Percentiles rank a stretch among this genome's conserved stretches.
These are phyloP conservation scores for Yamadazyma friedrichii DNA, from an alignment of 1,139 yeast genomes.

Conservation along the genomic window DNA sequence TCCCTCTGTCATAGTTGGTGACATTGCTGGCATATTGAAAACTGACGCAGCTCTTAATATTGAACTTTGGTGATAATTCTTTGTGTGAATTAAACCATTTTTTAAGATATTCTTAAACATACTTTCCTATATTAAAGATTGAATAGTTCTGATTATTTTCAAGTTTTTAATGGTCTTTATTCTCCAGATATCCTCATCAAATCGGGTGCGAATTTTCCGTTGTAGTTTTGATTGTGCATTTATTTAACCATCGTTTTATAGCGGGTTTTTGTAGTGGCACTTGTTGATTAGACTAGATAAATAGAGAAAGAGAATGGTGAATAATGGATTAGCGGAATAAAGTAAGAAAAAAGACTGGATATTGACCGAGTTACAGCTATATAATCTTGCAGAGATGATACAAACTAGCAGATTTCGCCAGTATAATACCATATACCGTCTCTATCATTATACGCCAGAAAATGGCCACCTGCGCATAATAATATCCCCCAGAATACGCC, in stretches of 20 bases:
- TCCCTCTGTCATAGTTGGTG: constrained; percentile 98
- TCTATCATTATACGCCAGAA: no score
- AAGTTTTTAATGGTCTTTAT: constrained; percentile 1
- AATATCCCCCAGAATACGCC: no score
- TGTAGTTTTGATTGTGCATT: not conserved
- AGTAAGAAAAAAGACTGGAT: no score
- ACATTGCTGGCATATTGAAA: constrained; percentile 96
- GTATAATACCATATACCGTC: no score
- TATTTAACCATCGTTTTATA: not conserved
- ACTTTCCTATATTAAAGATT: not conserved
- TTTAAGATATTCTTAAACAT: constrained; percentile 2
- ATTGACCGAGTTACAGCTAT: no score
- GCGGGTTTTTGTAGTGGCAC: no score
- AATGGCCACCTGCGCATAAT: no score
- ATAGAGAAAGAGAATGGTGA: no score
- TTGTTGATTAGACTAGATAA: no score
- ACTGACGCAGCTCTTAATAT: constrained; percentile 48
- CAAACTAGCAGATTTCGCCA: no score
- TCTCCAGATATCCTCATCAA: not conserved
- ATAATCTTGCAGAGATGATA: no score
- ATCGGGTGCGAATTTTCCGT: constrained; percentile 10
- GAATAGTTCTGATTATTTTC: not conserved
- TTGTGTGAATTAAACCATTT: not conserved
- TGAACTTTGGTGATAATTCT: constrained; percentile 18
- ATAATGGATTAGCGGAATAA: no score